phyloP scores from a whole-genome alignment of 2,329 filamentous ascomycete species.

The Chrysoporthe deuterocubensis region DNA sequence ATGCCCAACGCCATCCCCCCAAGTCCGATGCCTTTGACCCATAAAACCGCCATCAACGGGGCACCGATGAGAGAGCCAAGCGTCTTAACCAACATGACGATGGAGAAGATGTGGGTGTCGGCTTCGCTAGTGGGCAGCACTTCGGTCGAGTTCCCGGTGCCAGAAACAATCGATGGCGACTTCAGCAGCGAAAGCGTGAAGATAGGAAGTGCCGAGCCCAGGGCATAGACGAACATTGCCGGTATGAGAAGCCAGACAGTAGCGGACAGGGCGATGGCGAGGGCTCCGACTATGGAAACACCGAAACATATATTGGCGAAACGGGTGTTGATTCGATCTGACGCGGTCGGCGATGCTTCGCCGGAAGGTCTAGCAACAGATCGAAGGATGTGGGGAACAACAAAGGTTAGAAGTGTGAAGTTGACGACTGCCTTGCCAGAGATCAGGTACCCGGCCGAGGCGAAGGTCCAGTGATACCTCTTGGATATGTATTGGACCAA shows the following conservation, averaged over 20 bases:
- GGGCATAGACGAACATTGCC: constrained; percentile 49
- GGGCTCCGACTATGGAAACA: constrained; percentile 46
- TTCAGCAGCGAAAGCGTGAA: constrained; percentile 55
- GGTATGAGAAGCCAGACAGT: constrained; percentile 47
- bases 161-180: constrained; percentile 44
- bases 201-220: constrained; percentile 53
- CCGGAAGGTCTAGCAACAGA: constrained; percentile 24
- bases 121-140: constrained; percentile 31
- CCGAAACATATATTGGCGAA: constrained; percentile 43
- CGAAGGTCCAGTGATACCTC: constrained; percentile 51
- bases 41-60: constrained; percentile 51
- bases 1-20: constrained; percentile 42
- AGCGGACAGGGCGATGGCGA: constrained; percentile 46
- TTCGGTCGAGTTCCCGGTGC: constrained; percentile 9
- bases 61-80: constrained; percentile 52
- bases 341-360: constrained; percentile 29
- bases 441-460: constrained; percentile 51
- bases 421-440: constrained; percentile 54
- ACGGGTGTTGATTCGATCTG: constrained; percentile 38
- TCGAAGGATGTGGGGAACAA: constrained; percentile 46
- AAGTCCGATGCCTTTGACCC: constrained; percentile 49
- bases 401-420: constrained; percentile 46
- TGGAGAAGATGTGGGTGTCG: constrained; percentile 50
- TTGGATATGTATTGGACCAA: constrained; percentile 56
- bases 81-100: constrained; percentile 57